Evolutionary conservation across 768 basidiomycete genomes (phyloP).

Genomic region (Amanita exitialis): DNA sequence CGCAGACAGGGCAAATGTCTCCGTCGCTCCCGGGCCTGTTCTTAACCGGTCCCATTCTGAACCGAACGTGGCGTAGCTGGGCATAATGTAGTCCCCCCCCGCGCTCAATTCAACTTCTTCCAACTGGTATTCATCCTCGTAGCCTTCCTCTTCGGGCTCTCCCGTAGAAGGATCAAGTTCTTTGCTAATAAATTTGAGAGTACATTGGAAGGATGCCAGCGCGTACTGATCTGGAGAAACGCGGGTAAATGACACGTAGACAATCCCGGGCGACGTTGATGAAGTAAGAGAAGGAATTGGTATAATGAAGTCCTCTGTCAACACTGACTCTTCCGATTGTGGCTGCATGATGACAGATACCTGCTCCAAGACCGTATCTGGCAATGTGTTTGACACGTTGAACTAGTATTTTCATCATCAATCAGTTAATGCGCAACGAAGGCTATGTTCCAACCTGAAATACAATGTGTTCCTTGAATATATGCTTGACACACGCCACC

Average conservation of each 20-base stretch:
- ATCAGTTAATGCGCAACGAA: neutral
- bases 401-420: slow-evolving; percentile 42
- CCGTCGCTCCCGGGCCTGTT: slow-evolving; percentile 68
- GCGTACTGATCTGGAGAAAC: slow-evolving; percentile 68
- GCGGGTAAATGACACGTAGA: slow-evolving; percentile 93
- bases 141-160: slow-evolving; percentile 96
- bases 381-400: slow-evolving; percentile 94
- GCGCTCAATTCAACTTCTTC: slow-evolving; percentile 94
- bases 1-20: slow-evolving; percentile 87
- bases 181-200: slow-evolving; percentile 92
- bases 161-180: slow-evolving; percentile 95
- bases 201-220: slow-evolving; percentile 79
- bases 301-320: slow-evolving; percentile 94
- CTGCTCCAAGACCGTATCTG: slow-evolving; percentile 90
- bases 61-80: slow-evolving; percentile 87
- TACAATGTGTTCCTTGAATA: slow-evolving; percentile 91
- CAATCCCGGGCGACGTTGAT: slow-evolving; percentile 66
- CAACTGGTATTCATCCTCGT: slow-evolving; percentile 96
- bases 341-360: slow-evolving; percentile 91
- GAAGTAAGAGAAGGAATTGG: slow-evolving; percentile 63
- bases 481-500: slow-evolving; percentile 92
- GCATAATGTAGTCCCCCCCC: slow-evolving; percentile 89
- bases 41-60: slow-evolving; percentile 93
- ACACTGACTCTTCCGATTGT: slow-evolving; percentile 54
- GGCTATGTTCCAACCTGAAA: slow-evolving; percentile 66